These are phyloP conservation scores for Pyrenochaeta sp. DNA, from an alignment of 2,329 filamentous ascomycete genomes.

Conservation along the genomic window DNA sequence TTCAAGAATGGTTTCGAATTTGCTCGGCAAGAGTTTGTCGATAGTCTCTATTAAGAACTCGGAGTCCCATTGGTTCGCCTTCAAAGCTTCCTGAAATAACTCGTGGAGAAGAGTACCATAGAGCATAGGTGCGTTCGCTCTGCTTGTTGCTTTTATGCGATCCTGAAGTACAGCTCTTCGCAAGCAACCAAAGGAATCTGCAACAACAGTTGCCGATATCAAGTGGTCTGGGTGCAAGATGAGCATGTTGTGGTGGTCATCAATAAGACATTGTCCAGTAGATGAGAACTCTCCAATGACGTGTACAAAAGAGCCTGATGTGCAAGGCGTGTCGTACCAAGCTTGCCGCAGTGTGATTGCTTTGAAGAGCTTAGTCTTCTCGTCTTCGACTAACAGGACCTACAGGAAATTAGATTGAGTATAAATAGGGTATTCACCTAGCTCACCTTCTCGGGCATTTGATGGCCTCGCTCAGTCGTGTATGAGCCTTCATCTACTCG, in stretches of 20 bases:
- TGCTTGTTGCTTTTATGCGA: slow-evolving; percentile 88
- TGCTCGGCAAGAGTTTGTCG: slow-evolving; percentile 73
- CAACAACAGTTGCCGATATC: slow-evolving; percentile 91
- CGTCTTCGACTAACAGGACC: slow-evolving; percentile 83
- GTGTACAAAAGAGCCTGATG: slow-evolving; percentile 80
- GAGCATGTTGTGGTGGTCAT: slow-evolving; percentile 83
- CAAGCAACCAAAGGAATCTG: slow-evolving; percentile 93
- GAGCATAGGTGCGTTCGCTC: slow-evolving; percentile 80
- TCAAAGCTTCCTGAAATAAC: slow-evolving; percentile 89
- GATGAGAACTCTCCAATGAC: slow-evolving; percentile 80
- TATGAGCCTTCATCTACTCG: slow-evolving; percentile 76
- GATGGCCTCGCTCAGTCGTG: slow-evolving; percentile 67
- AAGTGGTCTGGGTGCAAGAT: slow-evolving; percentile 95
- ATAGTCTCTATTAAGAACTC: slow-evolving; percentile 73
- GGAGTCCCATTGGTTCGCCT: slow-evolving; percentile 81
- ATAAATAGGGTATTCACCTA: not conserved
- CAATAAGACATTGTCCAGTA: slow-evolving; percentile 78
- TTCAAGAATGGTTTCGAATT: slow-evolving; percentile 88
- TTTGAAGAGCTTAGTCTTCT: slow-evolving; percentile 71
- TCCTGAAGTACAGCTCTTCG: slow-evolving; percentile 93
- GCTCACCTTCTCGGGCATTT: slow-evolving; percentile 74
- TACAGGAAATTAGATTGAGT: slow-evolving; percentile 52
- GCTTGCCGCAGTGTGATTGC: slow-evolving; percentile 81
- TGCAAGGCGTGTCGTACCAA: slow-evolving; percentile 84
- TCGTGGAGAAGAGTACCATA: slow-evolving; percentile 96